phyloP scores from a whole-genome alignment of 148 eudicot species.

The Camellia japonica region DNA sequence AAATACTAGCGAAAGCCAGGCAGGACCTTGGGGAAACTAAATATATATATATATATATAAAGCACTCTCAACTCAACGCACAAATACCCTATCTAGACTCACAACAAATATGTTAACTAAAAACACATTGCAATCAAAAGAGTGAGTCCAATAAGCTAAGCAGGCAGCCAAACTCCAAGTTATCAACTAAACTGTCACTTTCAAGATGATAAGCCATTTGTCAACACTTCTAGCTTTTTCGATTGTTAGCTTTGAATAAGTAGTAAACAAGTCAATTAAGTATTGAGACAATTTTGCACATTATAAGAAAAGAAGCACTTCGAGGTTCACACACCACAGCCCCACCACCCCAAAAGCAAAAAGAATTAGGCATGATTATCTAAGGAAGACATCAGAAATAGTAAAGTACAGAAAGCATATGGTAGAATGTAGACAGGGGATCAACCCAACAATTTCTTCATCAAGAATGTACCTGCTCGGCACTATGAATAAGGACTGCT shows the following conservation, averaged over 20 bases:
- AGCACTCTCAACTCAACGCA: background rate
- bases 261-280: too few species aligned
- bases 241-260: too few species aligned
- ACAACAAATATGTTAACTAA: background rate
- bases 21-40: too few species aligned
- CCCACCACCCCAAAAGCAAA: background rate
- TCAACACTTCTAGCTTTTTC: too few species aligned
- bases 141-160: background rate
- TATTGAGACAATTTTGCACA: background rate
- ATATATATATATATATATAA: too few species aligned
- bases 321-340: background rate
- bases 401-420: background rate
- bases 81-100: background rate
- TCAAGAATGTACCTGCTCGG: conserved; percentile 61
- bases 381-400: background rate
- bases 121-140: background rate
- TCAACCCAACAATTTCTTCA: background rate
- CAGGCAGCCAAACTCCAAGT: background rate
- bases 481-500: conserved; percentile 92
- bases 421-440: conserved; percentile 3
- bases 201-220: too few species aligned
- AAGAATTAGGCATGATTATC: background rate
- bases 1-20: too few species aligned
- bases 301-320: background rate
- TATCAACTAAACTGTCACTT: background rate